These are phyloP conservation scores for Ogataea trehalophila DNA, from an alignment of 805 yeast genomes.

Conservation along the genomic window DNA sequence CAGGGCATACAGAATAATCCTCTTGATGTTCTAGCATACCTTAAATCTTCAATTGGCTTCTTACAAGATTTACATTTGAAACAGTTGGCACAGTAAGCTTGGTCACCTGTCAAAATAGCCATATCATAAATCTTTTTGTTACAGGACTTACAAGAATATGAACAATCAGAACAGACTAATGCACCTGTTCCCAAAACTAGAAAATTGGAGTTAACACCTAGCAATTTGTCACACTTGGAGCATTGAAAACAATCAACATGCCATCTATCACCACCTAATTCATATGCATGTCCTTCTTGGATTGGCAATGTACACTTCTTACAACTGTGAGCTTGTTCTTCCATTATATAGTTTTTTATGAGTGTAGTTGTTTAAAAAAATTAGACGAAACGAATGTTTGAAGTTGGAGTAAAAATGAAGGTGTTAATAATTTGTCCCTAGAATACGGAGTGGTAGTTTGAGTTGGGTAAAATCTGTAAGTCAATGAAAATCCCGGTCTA, in stretches of 20 bases:
- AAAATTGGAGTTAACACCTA: conserved; percentile 87
- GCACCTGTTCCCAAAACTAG: conserved; percentile 91
- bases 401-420: background rate
- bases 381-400: background rate
- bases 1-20: conserved; percentile 93
- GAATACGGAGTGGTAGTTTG: too few species aligned
- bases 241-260: conserved; percentile 91
- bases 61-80: conserved; percentile 88
- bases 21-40: conserved; percentile 89
- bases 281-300: conserved; percentile 90
- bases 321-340: conserved; percentile 22
- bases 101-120: conserved; percentile 92
- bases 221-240: conserved; percentile 69
- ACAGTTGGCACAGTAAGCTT: conserved; percentile 88
- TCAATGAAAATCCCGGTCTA: too few species aligned
- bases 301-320: conserved; percentile 48
- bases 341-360: conserved; percentile 2
- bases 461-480: too few species aligned
- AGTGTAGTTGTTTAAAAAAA: background rate
- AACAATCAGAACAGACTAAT: conserved; percentile 83
- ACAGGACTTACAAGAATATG: conserved; percentile 86
- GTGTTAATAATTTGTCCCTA: too few species aligned
- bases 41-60: conserved; percentile 76
- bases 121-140: conserved; percentile 82
- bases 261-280: conserved; percentile 93